Percentiles rank a stretch among this genome's conserved stretches.
These are phyloP conservation scores for Podosphaera aphanis DNA, from an alignment of 2,329 filamentous ascomycete species.

Conservation along the genomic window DNA sequence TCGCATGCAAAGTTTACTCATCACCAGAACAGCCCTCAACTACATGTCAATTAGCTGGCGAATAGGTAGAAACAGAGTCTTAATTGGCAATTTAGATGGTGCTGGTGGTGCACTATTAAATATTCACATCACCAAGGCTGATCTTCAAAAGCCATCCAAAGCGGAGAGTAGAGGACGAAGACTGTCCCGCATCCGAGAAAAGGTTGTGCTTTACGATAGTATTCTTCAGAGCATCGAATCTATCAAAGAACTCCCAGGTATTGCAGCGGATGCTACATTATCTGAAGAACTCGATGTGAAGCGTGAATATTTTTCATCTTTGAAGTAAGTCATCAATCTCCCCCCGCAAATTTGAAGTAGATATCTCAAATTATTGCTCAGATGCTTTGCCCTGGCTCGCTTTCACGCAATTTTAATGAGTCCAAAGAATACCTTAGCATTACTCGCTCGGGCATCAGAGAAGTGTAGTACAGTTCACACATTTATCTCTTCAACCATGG, in stretches of 20 bases:
- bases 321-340: conserved; percentile 41
- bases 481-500: conserved; percentile 20
- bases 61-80: conserved; percentile 72
- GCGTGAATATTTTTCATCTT: conserved; percentile 60
- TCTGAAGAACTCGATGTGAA: conserved; percentile 58
- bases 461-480: conserved; percentile 30
- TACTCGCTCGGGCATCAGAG: conserved; percentile 49
- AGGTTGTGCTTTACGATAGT: conserved; percentile 73
- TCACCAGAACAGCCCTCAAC: conserved; percentile 80
- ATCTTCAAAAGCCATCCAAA: conserved; percentile 23
- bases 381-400: conserved; percentile 62
- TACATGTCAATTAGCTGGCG: conserved; percentile 89
- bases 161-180: conserved; percentile 52
- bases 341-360: not conserved
- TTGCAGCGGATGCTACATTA: conserved; percentile 61
- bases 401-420: conserved; percentile 57
- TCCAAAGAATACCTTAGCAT: conserved; percentile 58
- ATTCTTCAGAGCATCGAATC: conserved; percentile 78
- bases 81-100: conserved; percentile 68
- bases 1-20: conserved; percentile 76
- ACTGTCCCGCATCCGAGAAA: conserved; percentile 60
- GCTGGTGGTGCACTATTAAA: conserved; percentile 26
- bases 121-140: conserved; percentile 29
- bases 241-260: conserved; percentile 70
- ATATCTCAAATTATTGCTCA: conserved; percentile 15